phyloP scores from a whole-genome alignment of 139 green algal species.

The Mychonastes homosphaera region DNA sequence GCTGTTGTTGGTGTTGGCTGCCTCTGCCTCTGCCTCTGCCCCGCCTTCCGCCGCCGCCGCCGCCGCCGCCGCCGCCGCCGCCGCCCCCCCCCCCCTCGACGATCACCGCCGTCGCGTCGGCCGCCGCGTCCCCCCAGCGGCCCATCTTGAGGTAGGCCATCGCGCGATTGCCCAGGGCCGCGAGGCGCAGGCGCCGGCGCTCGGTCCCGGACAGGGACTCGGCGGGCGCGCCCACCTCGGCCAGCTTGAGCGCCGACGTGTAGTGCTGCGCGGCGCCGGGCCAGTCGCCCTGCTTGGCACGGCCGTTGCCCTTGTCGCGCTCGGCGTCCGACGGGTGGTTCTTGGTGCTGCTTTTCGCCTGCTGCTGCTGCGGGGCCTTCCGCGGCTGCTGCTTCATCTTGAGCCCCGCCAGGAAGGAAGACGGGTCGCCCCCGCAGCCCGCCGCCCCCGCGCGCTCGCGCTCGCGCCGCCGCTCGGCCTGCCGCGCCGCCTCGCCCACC shows the following conservation, averaged over 20 bases:
- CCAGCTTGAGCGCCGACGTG: constrained; percentile 41
- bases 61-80: too few species aligned
- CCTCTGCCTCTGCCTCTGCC: too few species aligned
- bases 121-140: constrained; percentile 33
- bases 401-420: constrained; percentile 4
- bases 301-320: constrained; percentile 66
- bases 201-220: not conserved
- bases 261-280: constrained; percentile 31
- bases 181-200: not conserved
- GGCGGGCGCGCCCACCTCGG: constrained; percentile 9
- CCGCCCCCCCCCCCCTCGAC: constrained; percentile 38
- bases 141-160: constrained; percentile 59
- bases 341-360: not conserved
- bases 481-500: constrained; percentile 38
- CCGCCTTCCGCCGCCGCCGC: too few species aligned
- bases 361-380: constrained; percentile 14
- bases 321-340: constrained; percentile 39
- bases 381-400: constrained; percentile 6
- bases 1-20: too few species aligned
- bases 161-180: constrained; percentile 68
- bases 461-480: constrained; percentile 14
- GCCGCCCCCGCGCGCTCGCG: constrained; percentile 8
- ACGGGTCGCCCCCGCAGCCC: constrained; percentile 15
- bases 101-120: constrained; percentile 47
- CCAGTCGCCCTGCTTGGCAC: constrained; percentile 55